Conservation (phyloP, 352 stramenopile genomes). For the Globisporangium irregulare region DNA sequence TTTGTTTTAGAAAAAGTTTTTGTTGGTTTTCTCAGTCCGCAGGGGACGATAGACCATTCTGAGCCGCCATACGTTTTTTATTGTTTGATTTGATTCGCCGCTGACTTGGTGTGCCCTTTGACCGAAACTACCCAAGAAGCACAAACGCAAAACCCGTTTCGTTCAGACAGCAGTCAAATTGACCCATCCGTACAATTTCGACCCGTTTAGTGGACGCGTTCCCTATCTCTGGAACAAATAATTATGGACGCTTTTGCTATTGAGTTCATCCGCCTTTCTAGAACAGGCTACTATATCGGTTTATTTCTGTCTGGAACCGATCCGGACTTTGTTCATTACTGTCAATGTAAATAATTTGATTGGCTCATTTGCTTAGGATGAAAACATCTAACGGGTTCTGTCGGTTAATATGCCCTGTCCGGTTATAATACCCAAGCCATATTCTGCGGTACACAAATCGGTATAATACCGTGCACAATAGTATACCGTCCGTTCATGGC, state of each 20-base stretch:
- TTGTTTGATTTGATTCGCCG: neutral
- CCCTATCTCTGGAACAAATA: too few species aligned
- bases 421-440: neutral
- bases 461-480: neutral
- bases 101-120: too few species aligned
- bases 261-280: neutral
- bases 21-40: neutral
- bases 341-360: too few species aligned
- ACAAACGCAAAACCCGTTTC: neutral
- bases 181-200: too few species aligned
- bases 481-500: neutral
- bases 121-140: neutral
- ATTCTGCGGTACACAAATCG: neutral
- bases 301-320: slow-evolving; percentile 7
- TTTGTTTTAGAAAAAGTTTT: neutral
- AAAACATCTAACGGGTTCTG: neutral
- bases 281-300: slow-evolving; percentile 1
- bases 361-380: too few species aligned
- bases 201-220: too few species aligned
- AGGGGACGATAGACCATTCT: neutral
- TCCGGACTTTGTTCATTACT: neutral
- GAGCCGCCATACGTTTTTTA: neutral
- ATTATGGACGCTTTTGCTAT: too few species aligned
- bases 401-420: neutral
- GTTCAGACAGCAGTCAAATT: too few species aligned